Percentiles rank a stretch among this genome's conserved stretches.
Evolutionary conservation across 202 grass and related monocot species (phyloP).

Genomic region (Musa balbisiana): DNA sequence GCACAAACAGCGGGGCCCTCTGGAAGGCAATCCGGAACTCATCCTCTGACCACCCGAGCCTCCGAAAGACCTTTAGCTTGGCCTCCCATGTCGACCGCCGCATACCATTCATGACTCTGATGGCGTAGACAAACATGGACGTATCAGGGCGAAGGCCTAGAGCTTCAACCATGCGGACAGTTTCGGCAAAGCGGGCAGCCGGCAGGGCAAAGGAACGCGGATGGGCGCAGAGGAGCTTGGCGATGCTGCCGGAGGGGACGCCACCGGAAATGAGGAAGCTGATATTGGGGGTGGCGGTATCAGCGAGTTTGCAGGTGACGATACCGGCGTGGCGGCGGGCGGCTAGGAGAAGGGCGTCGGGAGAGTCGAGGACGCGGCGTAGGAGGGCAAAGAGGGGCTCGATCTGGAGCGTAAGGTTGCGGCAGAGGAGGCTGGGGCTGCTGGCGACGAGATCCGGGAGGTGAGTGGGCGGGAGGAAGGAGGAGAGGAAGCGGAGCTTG

Average conservation of each 20-base stretch:
- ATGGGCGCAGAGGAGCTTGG: neutral
- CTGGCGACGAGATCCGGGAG: neutral
- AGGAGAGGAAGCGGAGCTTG: conserved; percentile 19
- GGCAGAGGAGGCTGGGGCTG: neutral
- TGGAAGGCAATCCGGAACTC: neutral
- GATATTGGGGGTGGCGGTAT: neutral
- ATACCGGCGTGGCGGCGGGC: neutral
- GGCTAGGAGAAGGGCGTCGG: neutral
- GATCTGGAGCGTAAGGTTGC: neutral
- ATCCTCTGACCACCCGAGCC: conserved; percentile 6
- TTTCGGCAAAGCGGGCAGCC: neutral
- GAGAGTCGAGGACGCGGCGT: neutral
- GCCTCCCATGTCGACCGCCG: neutral
- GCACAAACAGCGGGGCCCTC: neutral
- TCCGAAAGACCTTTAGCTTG: neutral
- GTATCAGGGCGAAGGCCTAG: neutral
- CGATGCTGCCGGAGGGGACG: neutral
- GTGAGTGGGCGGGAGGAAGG: neutral
- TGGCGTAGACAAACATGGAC: neutral
- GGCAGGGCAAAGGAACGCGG: neutral
- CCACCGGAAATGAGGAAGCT: neutral
- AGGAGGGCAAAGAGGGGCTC: neutral
- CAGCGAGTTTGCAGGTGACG: neutral
- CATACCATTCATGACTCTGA: neutral
- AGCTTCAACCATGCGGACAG: neutral